phyloP scores from a whole-genome alignment of 106 monocot species.

The Dendrobium huoshanense region DNA sequence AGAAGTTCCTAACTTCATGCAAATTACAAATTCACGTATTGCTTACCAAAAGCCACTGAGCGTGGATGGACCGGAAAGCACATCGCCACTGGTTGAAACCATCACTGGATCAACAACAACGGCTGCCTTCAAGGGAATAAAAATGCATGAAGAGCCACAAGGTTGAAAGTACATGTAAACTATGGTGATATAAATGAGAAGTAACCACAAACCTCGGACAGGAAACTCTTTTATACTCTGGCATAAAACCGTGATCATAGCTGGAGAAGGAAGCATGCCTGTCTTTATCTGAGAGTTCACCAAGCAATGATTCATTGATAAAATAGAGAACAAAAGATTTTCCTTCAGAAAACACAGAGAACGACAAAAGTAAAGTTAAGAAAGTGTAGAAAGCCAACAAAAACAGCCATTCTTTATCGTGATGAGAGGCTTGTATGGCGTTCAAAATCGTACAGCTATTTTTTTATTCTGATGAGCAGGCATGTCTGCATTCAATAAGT shows the following conservation, averaged over 20 bases:
- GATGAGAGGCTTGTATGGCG: background rate
- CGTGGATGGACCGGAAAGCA: constrained; percentile 69
- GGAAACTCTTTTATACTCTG: constrained; percentile 67
- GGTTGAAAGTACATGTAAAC: background rate
- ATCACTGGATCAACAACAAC: constrained; percentile 98
- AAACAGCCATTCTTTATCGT: background rate
- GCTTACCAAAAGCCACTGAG: constrained; percentile 52
- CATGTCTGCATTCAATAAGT: background rate
- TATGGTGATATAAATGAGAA: background rate
- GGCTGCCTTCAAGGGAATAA: constrained; percentile 60
- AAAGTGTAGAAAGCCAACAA: background rate
- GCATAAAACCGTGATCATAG: constrained; percentile 64
- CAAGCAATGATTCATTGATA: background rate
- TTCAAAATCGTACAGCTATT: background rate
- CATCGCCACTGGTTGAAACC: constrained; percentile 94
- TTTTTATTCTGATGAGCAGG: background rate
- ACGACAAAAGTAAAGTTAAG: background rate
- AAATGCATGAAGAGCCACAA: background rate
- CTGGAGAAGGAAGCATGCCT: constrained; percentile 88
- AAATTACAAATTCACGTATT: background rate
- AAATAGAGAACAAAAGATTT: background rate
- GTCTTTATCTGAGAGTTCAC: constrained; percentile 80
- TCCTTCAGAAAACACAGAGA: background rate
- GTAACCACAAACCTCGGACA: constrained; percentile 48
- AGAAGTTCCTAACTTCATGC: background rate